Base-by-base conservation (phyloP, 176 grass and related monocot species). In the Typha latifolia region DNA sequence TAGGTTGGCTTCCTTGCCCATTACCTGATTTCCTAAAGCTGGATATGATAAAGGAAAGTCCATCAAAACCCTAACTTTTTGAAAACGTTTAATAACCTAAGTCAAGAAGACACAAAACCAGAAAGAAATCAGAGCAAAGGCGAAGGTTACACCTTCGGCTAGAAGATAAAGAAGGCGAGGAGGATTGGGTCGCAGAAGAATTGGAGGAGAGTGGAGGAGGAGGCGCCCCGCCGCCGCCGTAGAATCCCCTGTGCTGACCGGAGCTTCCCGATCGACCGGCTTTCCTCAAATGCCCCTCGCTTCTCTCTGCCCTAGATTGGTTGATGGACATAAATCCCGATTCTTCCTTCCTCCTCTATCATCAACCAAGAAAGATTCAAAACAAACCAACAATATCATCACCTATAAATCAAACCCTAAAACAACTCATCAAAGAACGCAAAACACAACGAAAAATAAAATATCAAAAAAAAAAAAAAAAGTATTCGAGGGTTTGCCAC, bases 321-420 rank as follows among this genome's bases (percentile, higher is more conserved):
- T 74, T 74, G 61, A 64, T 21, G 75, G 92, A 96, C 92, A 96
- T 96, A 96, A 84, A 83, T 83, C 68, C 81, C 66, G 62, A 53
- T 62, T 48, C 72, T 32, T 68, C 24, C 51, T 73, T 67, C 67
- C 24, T 72, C 50, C 69, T 72, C 70, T 69, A 73, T 51, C n/a
- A 11, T 24, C 9, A 72, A 67, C 52, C 1, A 68, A 65, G 14
- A 12, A 12, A 56, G 10, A 72, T 16, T 3, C 11, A 20, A 71
- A 67, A 61, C 43, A 72, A 52, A 72, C 13, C 21, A 61, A 8
- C 26, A 37, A 29, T 12, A 43, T 53, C 18, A 64, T 22, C 23
- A 14, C 13, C 23, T 43, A 56, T 4, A 59, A 16, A 49, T 14
- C 62, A 63, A 73, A 80, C 75, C 75, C 75, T 72, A 66, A 61